Conservation (phyloP, 2,329 filamentous ascomycete species). For the Chalara sp. region DNA sequence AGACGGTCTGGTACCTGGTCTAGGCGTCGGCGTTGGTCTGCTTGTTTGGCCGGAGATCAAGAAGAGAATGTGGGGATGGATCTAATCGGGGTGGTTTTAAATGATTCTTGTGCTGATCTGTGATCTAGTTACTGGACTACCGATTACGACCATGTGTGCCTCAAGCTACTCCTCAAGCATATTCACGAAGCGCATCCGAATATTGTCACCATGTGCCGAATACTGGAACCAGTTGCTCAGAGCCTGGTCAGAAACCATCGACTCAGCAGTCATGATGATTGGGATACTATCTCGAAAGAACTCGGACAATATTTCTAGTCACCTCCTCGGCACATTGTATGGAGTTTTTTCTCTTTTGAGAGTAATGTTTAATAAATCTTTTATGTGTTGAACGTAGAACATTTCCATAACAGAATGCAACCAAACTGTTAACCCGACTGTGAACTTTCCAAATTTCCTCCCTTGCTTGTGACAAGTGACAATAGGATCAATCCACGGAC, state of each 20-base stretch:
- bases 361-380: conserved; percentile 3
- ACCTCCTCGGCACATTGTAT: conserved; percentile 4
- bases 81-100: conserved; percentile 4
- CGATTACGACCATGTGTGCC: conserved; percentile 9
- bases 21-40: conserved; percentile 5
- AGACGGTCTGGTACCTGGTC: conserved; percentile 4
- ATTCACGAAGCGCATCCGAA: conserved; percentile 1
- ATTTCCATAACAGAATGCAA: conserved; percentile 4
- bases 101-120: conserved; percentile 8
- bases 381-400: no score
- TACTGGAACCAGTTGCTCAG: conserved; percentile 7
- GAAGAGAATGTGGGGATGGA: conserved; percentile 7
- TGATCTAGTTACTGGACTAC: conserved; percentile 8
- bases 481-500: neutral
- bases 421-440: conserved; percentile 3
- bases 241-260: conserved; percentile 8
- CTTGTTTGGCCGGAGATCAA: conserved; percentile 8
- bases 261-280: conserved; percentile 9
- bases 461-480: conserved; percentile 1
- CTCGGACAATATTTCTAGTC: conserved; percentile 8
- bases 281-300: conserved; percentile 11
- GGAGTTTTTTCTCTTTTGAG: neutral
- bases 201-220: neutral
- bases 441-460: conserved; percentile 1
- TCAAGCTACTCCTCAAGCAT: conserved; percentile 8